phyloP scores from a whole-genome alignment of 306 rosid genomes.

The Fragaria nilgerrensis region DNA sequence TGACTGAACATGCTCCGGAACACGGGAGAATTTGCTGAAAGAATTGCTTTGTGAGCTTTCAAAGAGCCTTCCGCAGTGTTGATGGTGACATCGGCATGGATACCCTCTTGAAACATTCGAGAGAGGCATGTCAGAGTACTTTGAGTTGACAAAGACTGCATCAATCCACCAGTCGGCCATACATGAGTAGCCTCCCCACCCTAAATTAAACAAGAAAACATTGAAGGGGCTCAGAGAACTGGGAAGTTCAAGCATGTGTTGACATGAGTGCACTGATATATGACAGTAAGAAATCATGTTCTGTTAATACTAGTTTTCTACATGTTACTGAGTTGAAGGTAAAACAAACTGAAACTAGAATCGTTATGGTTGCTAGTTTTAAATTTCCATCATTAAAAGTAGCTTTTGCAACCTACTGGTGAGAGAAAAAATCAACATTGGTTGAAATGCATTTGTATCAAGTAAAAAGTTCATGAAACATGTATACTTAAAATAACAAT shows the following conservation, averaged over 20 bases:
- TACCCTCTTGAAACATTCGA: slow-evolving; percentile 76
- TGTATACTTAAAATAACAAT: background rate
- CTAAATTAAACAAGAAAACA: slow-evolving; percentile 27
- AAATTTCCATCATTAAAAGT: background rate
- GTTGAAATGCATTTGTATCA: background rate
- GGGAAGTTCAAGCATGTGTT: background rate
- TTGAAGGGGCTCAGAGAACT: background rate
- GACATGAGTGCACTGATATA: background rate
- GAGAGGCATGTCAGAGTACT: slow-evolving; percentile 62
- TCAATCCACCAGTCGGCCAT: slow-evolving; percentile 58
- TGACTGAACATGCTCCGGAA: slow-evolving; percentile 84
- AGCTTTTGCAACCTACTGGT: background rate
- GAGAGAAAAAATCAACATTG: slow-evolving; percentile 2
- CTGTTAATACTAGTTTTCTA: background rate
- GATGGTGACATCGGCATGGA: slow-evolving; percentile 73
- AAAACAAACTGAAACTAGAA: slow-evolving; percentile 1
- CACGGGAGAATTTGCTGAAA: slow-evolving; percentile 85
- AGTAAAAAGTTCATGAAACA: background rate
- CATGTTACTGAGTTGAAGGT: background rate
- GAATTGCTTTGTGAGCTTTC: slow-evolving; percentile 79
- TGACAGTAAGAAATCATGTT: background rate
- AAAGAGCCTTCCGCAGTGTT: slow-evolving; percentile 56
- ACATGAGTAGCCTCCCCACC: slow-evolving; percentile 66
- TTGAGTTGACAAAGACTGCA: slow-evolving; percentile 50
- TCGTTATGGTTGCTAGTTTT: too few relatives aligned